Evolutionary conservation across 768 basidiomycete species (phyloP).

Genomic region (Omphalotus guepiniiformis): DNA sequence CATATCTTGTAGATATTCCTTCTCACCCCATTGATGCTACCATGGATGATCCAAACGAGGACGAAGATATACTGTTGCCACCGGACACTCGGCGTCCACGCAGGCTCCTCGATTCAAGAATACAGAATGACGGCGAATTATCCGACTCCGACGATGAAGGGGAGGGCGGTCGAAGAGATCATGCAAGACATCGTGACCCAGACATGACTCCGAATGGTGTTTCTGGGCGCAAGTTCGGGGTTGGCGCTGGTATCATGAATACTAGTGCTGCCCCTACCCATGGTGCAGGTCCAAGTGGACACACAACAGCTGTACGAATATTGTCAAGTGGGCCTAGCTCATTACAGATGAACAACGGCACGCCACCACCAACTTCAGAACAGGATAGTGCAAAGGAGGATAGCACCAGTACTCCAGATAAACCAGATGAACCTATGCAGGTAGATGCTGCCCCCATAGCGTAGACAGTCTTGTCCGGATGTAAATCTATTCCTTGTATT

Average conservation of each 20-base stretch:
- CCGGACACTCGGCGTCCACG: conserved; percentile 73
- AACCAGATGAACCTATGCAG: too few species aligned
- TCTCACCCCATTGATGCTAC: conserved; percentile 77
- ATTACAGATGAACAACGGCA: conserved; percentile 3
- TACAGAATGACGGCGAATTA: conserved; percentile 83
- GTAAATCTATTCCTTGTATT: too few species aligned
- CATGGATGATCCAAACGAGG: conserved; percentile 76
- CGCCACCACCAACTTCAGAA: conserved; percentile 9
- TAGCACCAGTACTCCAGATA: too few species aligned
- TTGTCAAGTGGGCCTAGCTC: conserved; percentile 23
- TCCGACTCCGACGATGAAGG: conserved; percentile 99
- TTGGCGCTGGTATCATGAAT: conserved; percentile 68
- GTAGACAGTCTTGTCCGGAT: too few species aligned
- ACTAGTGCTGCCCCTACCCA: conserved; percentile 57
- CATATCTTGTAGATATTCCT: conserved; percentile 63
- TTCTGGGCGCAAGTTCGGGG: conserved; percentile 50
- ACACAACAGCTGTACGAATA: conserved; percentile 50
- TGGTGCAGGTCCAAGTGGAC: conserved; percentile 73
- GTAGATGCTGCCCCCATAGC: too few species aligned
- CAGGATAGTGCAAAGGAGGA: too few species aligned
- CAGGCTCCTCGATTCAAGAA: conserved; percentile 72
- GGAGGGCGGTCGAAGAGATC: conserved; percentile 76
- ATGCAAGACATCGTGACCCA: conserved; percentile 51
- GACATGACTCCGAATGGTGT: conserved; percentile 30
- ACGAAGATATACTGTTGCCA: conserved; percentile 80